Evolutionary conservation across 2,329 filamentous ascomycete genomes (phyloP).

Genomic region (Colletotrichum sp.): DNA sequence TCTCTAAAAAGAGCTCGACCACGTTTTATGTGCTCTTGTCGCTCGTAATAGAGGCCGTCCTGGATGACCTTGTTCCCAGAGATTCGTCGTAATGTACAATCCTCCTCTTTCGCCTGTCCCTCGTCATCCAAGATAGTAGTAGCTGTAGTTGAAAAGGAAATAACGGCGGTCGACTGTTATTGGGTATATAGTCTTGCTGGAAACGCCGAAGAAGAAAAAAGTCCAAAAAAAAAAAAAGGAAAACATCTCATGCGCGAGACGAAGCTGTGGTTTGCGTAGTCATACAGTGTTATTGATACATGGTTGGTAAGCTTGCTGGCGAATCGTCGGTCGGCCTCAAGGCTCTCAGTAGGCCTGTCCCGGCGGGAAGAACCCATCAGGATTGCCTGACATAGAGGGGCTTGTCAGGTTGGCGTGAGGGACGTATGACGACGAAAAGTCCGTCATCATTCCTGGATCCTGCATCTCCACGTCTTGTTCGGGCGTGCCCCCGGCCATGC

Average conservation of each 20-base stretch:
- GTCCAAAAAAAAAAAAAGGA: neutral
- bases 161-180: constrained; percentile 4
- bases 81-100: neutral
- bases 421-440: constrained; percentile 22
- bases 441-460: constrained; percentile 35
- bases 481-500: constrained; percentile 32
- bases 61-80: neutral
- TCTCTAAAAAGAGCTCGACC: constrained; percentile 10
- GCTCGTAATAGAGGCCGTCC: neutral
- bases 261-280: neutral
- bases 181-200: constrained; percentile 18
- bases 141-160: neutral
- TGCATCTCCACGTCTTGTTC: constrained; percentile 41
- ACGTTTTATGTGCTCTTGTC: neutral
- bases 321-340: neutral
- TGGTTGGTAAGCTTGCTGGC: neutral
- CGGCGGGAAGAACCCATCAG: constrained; percentile 8
- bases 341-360: constrained; percentile 12
- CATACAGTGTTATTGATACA: neutral
- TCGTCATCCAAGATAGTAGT: neutral
- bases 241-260: constrained; percentile 10
- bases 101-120: neutral
- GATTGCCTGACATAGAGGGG: constrained; percentile 1
- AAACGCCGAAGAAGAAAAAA: neutral
- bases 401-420: constrained; percentile 8